Base-by-base conservation (phyloP, 352 stramenopile genomes). In the Blastocystis sp. region DNA sequence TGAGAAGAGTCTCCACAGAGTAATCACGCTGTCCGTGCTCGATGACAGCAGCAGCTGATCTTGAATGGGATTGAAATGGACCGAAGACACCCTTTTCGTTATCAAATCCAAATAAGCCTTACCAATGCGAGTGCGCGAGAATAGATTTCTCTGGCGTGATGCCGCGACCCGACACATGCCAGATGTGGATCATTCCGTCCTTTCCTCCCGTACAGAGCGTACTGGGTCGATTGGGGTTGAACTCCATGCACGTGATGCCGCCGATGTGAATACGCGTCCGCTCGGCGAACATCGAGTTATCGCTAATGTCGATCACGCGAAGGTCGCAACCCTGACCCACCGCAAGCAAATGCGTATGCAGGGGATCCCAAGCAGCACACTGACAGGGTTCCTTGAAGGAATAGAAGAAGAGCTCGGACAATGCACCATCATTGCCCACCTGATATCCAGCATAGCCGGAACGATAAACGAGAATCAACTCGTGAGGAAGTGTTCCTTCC, bases 11-110 rank as follows among this genome's bases (percentile, higher is more conserved):
- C 59, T 84, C 73, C 73, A 84, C 59, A 84, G 21, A 3, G n/a
- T 40, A 34, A 71, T 73, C 6, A 18, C 24, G 38, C 73, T 57
- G 42, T 84, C 73, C 32, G 73, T 84, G 40, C 54, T 73, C 14
- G 73, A 84, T 4, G 49, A 54, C 40, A 84, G 48, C 32, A 84
- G 21, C 54, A 84, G 48, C 48, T 69, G 27, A 65, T 84, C 73
- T 46, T 84, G 59, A 38, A 84, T n/a, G n/a, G 73, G 73, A 48
- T 84, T 84, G 53, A 53, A 84, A 42, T 84, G 73, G 4, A 84
- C 73, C 29, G 16, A 44, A 32, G 49, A 71, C 14, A 84, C 73
- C 73, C 73, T 84, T 40, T 63, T 21, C 29, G 3, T 51, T 44
- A 75, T 34, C 54, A 11, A 1, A 6, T 7, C 14, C 0, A n/a